Evolutionary conservation across 2,329 filamentous ascomycete genomes (phyloP), one percentile per base, ranked within the genome.

Genomic region (Cladophialophora psammophila): DNA sequence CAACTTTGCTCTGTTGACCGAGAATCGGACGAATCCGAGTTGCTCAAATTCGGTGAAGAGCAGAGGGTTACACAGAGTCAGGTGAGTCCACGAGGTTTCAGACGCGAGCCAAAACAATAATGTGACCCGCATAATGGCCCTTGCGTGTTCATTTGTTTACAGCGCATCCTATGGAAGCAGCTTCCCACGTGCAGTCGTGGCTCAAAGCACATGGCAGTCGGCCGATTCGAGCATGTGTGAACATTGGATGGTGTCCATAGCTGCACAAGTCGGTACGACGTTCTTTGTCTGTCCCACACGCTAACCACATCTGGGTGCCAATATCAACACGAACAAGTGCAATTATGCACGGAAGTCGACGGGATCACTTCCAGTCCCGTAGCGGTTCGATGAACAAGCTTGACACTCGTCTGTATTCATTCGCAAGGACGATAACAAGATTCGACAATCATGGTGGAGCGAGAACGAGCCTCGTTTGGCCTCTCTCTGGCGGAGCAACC

Each of bases 401-500:
- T 18, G 20, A 20, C 45, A 50, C 18, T 50, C 20, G 18, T 26
- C 10, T 12, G 45, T 50, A 5, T 18, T 50, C 45, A 50, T 50
- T 50, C 42, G 26, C 45, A 12, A 26, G 1, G 40, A 18, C 18
- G 9, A 26, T 38, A 35, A 20, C 55, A 31, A 42, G 15, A 58
- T 40, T 20, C 55, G 1, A n/a, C 34, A 31, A n/a, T 50, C 45
- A 70, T 67, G 67, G 69, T 13, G 69, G 60, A 55, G 71, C 70
- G 69, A 81, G 81, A 1, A 74, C 68, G 38, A 82, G 68, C 9
- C 76, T 77, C 13, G 76, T 78, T 63, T 82, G 80, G 10, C 80
- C 80, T 71, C 80, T 77, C 65, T 82, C 80, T 5, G 80, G 80
- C 59, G 81, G 79, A 52, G 80, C 79, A 66, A 75, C 69, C 79